phyloP scores from a whole-genome alignment of 345 rosid genomes.

The Camelina neglecta region DNA sequence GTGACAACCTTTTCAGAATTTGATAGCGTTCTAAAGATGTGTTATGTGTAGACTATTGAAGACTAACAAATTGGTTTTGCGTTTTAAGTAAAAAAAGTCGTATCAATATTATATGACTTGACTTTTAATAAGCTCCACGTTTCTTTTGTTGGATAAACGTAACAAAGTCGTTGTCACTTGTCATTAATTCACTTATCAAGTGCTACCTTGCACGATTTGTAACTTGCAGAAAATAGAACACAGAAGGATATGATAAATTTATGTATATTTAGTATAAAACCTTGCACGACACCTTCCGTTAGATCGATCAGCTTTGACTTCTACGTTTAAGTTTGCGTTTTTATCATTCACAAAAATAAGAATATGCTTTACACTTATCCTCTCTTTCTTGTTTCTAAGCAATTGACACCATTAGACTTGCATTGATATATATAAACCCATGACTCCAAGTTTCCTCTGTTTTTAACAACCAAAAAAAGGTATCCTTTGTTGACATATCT shows the following conservation, averaged over 20 bases:
- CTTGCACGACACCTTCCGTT: constrained; percentile 42
- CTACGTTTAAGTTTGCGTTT: constrained; percentile 39
- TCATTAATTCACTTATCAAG: constrained; percentile 5
- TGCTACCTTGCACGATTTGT: constrained; percentile 41
- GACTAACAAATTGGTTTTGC: not conserved
- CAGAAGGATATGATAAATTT: constrained; percentile 21
- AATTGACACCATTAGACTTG: not conserved
- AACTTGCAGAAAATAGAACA: constrained; percentile 17
- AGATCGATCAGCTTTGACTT: constrained; percentile 38
- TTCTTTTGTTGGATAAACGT: constrained; percentile 10
- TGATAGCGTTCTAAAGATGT: not conserved
- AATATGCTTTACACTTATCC: constrained; percentile 44
- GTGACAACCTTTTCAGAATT: not conserved
- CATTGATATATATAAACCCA: constrained; percentile 20
- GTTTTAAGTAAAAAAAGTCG: not conserved
- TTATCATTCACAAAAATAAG: constrained; percentile 20
- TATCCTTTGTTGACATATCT: constrained; percentile 14
- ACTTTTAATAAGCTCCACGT: constrained; percentile 4
- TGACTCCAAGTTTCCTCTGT: constrained; percentile 27
- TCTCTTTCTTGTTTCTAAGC: constrained; percentile 23
- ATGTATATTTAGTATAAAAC: constrained; percentile 17
- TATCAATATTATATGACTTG: not conserved
- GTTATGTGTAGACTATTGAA: not conserved
- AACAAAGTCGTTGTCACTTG: constrained; percentile 31
- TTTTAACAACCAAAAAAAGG: not conserved